These are phyloP conservation scores for Colletotrichum sp. DNA, from an alignment of 2,329 filamentous ascomycete species.

Conservation along the genomic window DNA sequence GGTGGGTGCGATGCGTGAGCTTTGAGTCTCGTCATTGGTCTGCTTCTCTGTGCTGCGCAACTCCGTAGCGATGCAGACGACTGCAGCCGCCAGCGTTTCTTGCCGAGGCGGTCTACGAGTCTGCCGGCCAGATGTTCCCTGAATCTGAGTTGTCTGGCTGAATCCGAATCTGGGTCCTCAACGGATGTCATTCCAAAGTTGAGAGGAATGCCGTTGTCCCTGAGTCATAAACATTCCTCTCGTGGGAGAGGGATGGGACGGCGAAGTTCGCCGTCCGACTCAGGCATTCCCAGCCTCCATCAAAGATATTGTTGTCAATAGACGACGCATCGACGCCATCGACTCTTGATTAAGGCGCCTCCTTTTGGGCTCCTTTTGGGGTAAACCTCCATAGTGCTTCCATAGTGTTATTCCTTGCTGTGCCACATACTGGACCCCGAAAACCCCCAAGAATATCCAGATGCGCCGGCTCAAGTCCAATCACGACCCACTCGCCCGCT, in stretches of 20 bases:
- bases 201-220: neutral
- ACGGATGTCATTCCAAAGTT: neutral
- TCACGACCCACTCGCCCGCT: neutral
- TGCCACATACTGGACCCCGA: constrained; percentile 15
- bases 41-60: neutral
- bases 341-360: neutral
- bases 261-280: neutral
- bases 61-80: neutral
- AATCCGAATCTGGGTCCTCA: neutral
- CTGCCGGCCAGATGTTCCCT: neutral
- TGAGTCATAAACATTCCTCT: constrained; percentile 1
- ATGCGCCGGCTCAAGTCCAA: constrained; percentile 1
- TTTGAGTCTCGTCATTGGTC: neutral
- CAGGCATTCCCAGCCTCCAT: constrained; percentile 4
- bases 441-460: neutral
- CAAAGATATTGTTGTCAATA: neutral
- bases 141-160: neutral
- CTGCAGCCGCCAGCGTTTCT: neutral
- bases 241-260: neutral
- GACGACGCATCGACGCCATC: neutral
- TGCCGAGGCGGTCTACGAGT: neutral
- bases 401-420: constrained; percentile 3
- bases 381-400: neutral
- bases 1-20: neutral
- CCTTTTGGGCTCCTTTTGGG: neutral